Conservation (phyloP, 306 rosid species). For the Geum urbanum region DNA sequence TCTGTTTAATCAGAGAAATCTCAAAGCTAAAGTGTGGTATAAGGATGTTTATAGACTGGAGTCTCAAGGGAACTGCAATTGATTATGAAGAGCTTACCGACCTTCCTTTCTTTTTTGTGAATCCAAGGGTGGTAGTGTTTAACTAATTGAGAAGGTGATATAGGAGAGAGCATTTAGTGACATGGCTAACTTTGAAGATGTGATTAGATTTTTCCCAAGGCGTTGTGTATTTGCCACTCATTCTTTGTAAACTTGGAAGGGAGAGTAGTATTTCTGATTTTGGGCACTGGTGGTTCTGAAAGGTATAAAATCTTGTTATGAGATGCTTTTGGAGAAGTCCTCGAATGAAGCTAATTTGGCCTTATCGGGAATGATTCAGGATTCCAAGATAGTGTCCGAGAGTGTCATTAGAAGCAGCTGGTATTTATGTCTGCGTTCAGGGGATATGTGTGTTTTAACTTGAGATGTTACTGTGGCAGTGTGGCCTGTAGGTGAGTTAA, state of each 20-base stretch:
- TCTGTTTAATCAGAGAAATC: background rate
- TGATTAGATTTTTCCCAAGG: background rate
- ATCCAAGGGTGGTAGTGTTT: background rate
- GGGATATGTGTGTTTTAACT: background rate
- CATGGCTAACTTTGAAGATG: background rate
- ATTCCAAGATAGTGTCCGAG: background rate
- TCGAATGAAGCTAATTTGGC: background rate
- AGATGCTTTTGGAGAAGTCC: background rate
- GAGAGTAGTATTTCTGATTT: slow-evolving; percentile 1
- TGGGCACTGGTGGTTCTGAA: background rate
- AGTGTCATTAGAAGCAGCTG: background rate
- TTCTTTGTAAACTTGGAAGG: background rate
- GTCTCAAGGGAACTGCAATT: background rate
- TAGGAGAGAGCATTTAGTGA: background rate
- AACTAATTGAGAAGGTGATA: background rate
- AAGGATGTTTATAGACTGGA: background rate
- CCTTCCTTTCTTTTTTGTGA: background rate
- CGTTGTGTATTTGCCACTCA: background rate
- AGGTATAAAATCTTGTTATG: background rate
- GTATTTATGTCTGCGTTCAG: background rate
- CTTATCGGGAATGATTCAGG: background rate
- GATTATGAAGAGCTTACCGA: background rate
- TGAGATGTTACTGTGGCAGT: background rate
- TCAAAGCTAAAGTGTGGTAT: background rate
- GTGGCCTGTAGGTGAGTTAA: background rate